These are phyloP conservation scores for Alternaria viburni DNA, from an alignment of 2,329 filamentous ascomycete species.

Conservation along the genomic window DNA sequence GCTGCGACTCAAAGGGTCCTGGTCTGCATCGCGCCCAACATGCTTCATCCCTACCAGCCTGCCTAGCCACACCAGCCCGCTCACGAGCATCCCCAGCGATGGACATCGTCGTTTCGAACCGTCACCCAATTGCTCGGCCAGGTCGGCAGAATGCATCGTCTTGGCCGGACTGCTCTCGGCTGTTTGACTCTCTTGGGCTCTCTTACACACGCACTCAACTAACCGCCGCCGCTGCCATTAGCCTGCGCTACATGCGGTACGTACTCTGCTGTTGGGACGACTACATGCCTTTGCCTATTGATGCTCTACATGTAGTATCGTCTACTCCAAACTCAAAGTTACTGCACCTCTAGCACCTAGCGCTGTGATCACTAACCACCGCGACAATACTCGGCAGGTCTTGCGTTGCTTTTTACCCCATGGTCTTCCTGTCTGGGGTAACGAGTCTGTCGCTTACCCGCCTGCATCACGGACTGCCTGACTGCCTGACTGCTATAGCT, in stretches of 20 bases:
- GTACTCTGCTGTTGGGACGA: background rate
- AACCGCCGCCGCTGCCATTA: conserved; percentile 27
- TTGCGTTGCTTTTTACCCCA: background rate
- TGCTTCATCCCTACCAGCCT: background rate
- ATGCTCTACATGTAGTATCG: background rate
- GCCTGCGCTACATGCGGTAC: conserved; percentile 16
- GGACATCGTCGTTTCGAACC: conserved; percentile 9
- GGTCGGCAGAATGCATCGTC: conserved; percentile 37
- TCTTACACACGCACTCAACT: conserved; percentile 28
- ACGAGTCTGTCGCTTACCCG: conserved; percentile 15
- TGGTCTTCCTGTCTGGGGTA: conserved; percentile 15
- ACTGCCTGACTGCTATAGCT: background rate
- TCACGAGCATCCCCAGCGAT: conserved; percentile 1
- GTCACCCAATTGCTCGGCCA: conserved; percentile 23
- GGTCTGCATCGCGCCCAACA: background rate
- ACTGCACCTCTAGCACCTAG: background rate
- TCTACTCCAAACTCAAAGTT: background rate
- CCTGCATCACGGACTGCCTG: conserved; percentile 14
- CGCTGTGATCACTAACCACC: background rate
- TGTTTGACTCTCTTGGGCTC: conserved; percentile 32
- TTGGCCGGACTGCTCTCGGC: conserved; percentile 32
- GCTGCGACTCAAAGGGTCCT: background rate
- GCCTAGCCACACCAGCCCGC: background rate
- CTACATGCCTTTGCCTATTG: background rate
- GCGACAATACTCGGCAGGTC: background rate